These are phyloP conservation scores for Pachyrhizus erosus DNA, from an alignment of 306 rosid species.

Conservation along the genomic window DNA sequence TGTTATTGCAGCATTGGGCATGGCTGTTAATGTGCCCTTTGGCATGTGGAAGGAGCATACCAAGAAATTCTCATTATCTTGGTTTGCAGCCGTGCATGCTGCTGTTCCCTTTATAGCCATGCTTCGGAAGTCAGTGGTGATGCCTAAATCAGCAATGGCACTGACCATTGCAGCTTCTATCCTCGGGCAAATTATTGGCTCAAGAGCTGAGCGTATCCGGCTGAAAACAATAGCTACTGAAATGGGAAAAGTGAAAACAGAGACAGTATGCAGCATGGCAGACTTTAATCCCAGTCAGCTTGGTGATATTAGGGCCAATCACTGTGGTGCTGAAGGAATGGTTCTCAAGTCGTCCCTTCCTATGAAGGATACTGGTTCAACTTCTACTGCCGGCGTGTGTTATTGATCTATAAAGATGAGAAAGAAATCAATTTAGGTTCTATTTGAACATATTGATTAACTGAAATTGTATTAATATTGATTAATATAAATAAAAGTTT, in stretches of 20 bases:
- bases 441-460: slow-evolving; percentile 35
- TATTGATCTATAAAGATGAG: slow-evolving; percentile 43
- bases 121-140: slow-evolving; percentile 81
- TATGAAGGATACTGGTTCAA: slow-evolving; percentile 48
- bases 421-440: slow-evolving; percentile 33
- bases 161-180: slow-evolving; percentile 82
- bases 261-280: slow-evolving; percentile 36
- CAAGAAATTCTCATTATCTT: slow-evolving; percentile 66
- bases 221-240: slow-evolving; percentile 67
- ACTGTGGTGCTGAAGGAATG: slow-evolving; percentile 58
- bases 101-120: slow-evolving; percentile 87
- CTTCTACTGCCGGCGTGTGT: slow-evolving; percentile 58
- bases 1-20: slow-evolving; percentile 80
- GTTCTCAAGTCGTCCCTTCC: slow-evolving; percentile 53
- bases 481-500: slow-evolving; percentile 30
- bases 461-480: slow-evolving; percentile 13
- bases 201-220: slow-evolving; percentile 76
- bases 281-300: slow-evolving; percentile 38
- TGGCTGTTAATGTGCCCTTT: slow-evolving; percentile 81
- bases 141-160: slow-evolving; percentile 91
- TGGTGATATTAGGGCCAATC: slow-evolving; percentile 46
- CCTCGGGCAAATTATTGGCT: slow-evolving; percentile 84
- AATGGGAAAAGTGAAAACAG: slow-evolving; percentile 47
- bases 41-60: slow-evolving; percentile 94
- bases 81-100: slow-evolving; percentile 88